These are phyloP conservation scores for Bipolaris gigantea DNA, from an alignment of 2,329 filamentous ascomycete species.

Conservation along the genomic window DNA sequence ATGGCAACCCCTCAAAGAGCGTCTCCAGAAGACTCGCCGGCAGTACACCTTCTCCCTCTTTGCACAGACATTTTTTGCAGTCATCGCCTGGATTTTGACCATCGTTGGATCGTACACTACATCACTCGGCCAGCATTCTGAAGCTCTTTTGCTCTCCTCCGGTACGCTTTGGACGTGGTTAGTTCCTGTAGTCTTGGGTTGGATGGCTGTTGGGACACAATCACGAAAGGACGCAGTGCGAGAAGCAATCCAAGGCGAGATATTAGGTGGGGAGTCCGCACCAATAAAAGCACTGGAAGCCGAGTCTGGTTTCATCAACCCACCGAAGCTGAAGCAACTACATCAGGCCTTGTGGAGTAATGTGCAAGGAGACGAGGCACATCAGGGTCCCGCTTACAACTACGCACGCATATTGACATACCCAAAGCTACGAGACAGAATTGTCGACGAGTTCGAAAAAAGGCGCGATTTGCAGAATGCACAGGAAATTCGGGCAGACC, in stretches of 20 bases:
- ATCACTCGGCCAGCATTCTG: neutral
- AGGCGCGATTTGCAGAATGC: neutral
- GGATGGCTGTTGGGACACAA: slow-evolving; percentile 4
- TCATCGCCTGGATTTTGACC: slow-evolving; percentile 1
- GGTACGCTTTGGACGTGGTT: slow-evolving; percentile 6
- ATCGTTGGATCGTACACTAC: neutral
- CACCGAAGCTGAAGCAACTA: neutral
- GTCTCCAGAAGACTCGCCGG: neutral
- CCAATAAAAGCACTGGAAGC: neutral
- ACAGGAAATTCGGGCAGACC: neutral
- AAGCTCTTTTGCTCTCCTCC: slow-evolving; percentile 3
- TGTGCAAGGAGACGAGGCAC: slow-evolving; percentile 2
- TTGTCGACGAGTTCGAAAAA: neutral
- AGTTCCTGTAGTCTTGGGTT: slow-evolving; percentile 3
- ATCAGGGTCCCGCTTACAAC: neutral
- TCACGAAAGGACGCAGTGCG: neutral
- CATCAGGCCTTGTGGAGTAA: neutral
- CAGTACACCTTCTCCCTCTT: neutral
- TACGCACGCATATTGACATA: slow-evolving; percentile 4
- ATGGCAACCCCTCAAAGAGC: neutral
- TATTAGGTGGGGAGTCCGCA: neutral
- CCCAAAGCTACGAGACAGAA: neutral
- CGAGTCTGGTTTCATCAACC: neutral
- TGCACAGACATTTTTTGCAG: slow-evolving; percentile 1
- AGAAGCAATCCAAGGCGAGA: neutral